Evolutionary conservation across 495 filamentous ascomycete genomes (phyloP).

Genomic region (Schizothecium vesticola): DNA sequence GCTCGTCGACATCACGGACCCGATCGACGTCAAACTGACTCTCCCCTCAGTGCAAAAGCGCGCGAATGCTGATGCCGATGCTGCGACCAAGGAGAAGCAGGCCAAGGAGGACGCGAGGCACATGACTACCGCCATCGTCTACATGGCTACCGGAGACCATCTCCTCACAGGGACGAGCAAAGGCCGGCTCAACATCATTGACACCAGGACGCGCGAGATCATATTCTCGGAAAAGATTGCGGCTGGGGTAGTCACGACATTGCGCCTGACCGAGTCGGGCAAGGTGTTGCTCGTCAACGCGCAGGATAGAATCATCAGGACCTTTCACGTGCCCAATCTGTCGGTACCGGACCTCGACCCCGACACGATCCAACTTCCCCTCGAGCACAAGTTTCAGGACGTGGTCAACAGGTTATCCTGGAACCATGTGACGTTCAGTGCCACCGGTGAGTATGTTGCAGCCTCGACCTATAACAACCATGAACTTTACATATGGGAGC

Average conservation of each 20-base stretch:
- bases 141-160: conserved; percentile 76
- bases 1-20: conserved; percentile 70
- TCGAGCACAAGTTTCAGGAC: conserved; percentile 98
- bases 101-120: conserved; percentile 88
- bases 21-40: conserved; percentile 60
- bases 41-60: conserved; percentile 79
- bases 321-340: conserved; percentile 59
- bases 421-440: conserved; percentile 93
- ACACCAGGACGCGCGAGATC: conserved; percentile 66
- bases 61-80: conserved; percentile 57
- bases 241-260: conserved; percentile 78
- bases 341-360: conserved; percentile 52
- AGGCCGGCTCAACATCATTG: conserved; percentile 92
- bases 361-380: conserved; percentile 73
- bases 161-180: conserved; percentile 89
- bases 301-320: conserved; percentile 87
- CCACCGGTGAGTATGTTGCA: conserved; percentile 85
- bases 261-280: conserved; percentile 77
- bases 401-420: conserved; percentile 89
- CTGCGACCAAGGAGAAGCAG: conserved; percentile 69
- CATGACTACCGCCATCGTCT: conserved; percentile 84
- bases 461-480: conserved; percentile 96
- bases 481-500: conserved; percentile 98
- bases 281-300: conserved; percentile 83
- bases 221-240: conserved; percentile 84